Conservation (phyloP, 2,329 filamentous ascomycete species). For the Drechslerella coelobrocha region DNA sequence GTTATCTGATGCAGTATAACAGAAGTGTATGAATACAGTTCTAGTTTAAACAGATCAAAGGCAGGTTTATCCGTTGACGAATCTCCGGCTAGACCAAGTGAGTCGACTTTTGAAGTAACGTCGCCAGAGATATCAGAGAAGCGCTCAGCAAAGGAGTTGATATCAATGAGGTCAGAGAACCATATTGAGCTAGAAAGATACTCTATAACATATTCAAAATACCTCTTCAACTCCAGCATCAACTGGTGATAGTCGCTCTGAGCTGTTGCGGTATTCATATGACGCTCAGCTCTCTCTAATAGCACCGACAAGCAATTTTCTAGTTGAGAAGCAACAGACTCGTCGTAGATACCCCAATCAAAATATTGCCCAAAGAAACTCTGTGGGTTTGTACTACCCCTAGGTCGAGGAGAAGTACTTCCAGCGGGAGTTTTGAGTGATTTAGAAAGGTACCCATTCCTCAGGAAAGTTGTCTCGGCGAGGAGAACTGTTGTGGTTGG, state of each 20-base stretch:
- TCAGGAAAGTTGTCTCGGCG: conserved; percentile 53
- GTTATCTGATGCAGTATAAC: conserved; percentile 13
- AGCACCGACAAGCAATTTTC: conserved; percentile 44
- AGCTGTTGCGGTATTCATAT: conserved; percentile 2
- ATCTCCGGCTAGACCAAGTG: not conserved
- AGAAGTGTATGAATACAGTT: conserved; percentile 14
- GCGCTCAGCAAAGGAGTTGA: conserved; percentile 52
- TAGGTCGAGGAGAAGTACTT: conserved; percentile 1
- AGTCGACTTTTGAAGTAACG: conserved; percentile 11
- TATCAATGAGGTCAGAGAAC: conserved; percentile 54
- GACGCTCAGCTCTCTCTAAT: conserved; percentile 40
- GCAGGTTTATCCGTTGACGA: not conserved
- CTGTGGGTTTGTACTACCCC: not conserved
- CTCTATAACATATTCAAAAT: conserved; percentile 33
- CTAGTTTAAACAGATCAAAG: conserved; percentile 7
- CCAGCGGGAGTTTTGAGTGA: conserved; percentile 51
- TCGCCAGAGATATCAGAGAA: conserved; percentile 42
- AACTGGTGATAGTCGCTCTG: not conserved
- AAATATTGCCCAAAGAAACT: conserved; percentile 27
- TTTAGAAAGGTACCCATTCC: conserved; percentile 46
- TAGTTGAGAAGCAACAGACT: conserved; percentile 52
- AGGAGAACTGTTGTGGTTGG: conserved; percentile 51
- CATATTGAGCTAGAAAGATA: conserved; percentile 51
- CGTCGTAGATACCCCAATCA: conserved; percentile 54
- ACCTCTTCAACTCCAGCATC: conserved; percentile 18